phyloP scores from a whole-genome alignment of 78 protist genomes.

The Andalucia godoyi region DNA sequence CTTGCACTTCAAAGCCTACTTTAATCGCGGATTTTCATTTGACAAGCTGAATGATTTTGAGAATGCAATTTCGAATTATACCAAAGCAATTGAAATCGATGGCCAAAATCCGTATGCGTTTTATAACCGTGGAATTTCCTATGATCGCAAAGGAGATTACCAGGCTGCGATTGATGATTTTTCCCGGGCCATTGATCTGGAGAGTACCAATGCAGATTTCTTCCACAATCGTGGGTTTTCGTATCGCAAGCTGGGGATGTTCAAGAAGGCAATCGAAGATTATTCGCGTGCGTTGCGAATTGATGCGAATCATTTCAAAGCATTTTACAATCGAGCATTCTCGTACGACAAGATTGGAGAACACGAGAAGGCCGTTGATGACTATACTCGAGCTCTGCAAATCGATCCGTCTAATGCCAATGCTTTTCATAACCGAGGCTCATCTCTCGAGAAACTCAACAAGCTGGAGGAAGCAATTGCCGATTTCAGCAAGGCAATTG shows the following conservation, averaged over 20 bases:
- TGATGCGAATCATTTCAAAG: conserved; percentile 46
- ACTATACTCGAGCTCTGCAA: conserved; percentile 28
- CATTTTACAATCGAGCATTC: conserved; percentile 51
- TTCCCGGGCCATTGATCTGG: conserved; percentile 16
- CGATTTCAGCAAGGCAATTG: conserved; percentile 25
- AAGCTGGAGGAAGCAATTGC: conserved; percentile 8
- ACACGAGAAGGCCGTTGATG: conserved; percentile 14
- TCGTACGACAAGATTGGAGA: conserved; percentile 22
- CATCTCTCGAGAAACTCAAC: conserved; percentile 19
- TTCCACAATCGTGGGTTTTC: conserved; percentile 50
- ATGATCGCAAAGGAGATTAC: conserved; percentile 21
- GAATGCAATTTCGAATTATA: conserved; percentile 26
- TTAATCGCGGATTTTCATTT: conserved; percentile 35
- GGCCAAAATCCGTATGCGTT: conserved; percentile 27
- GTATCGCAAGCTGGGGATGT: conserved; percentile 41
- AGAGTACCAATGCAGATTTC: conserved; percentile 38
- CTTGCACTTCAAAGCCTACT: conserved; percentile 36
- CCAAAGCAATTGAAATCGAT: conserved; percentile 23
- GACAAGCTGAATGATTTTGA: conserved; percentile 34
- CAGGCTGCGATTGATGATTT: conserved; percentile 29
- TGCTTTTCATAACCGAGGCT: conserved; percentile 52
- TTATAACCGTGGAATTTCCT: conserved; percentile 40
- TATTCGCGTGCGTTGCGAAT: conserved; percentile 26
- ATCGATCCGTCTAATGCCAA: conserved; percentile 23
- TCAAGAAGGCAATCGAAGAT: conserved; percentile 32